Base-by-base conservation (phyloP, 2,329 filamentous ascomycete species). In the Verticillium tricorpus region DNA sequence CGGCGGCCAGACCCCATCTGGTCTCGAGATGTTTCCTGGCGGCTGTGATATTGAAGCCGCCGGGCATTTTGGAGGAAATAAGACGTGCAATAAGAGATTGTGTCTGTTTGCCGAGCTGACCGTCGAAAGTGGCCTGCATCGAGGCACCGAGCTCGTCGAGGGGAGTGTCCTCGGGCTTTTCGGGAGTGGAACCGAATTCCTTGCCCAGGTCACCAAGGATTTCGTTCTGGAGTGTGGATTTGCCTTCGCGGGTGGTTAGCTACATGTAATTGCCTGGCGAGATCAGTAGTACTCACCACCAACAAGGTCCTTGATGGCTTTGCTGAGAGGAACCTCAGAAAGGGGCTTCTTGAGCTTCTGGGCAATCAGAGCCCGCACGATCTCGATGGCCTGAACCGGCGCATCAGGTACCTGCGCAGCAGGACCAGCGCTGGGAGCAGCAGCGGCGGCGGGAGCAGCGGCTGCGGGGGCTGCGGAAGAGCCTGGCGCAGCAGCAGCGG, bases 51-150 rank as follows among this genome's bases (percentile, higher is more conserved):
- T 98, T 99, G 86, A 99, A 99, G 65, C 95, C 95, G 80, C 94
- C 95, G 57, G 95, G 95, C 95, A 99, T 99, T 81, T 99, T 99
- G 34, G 95, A 97, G 2, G 95, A 98, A 54, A 99, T 95, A 74
- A 99, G 82, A 69, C 95, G 90, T 58, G 95, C 95, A 75, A 99
- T 90, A 62, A 99, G 85, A 2, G 93, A 96, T 60, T 91, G 90
- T 0, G 95, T 96, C 70, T 97, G 93, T 80, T 99, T 99, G 76
- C 95, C 95, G 64, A 99, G 87, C 79, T 97, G 94, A 69, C 95
- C 95, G 78, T 97, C 95, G 80, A 99, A 99, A n/a, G 94, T 98
- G 56, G 92, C 89, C 79, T 99, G 95, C 90, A 99, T 97, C 9
- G 95, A 84, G 60, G 91, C 92, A 81, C 93, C 91, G 63, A 99